phyloP scores from a whole-genome alignment of 2,329 filamentous ascomycete species.

The Ophiosphaerella narmari region DNA sequence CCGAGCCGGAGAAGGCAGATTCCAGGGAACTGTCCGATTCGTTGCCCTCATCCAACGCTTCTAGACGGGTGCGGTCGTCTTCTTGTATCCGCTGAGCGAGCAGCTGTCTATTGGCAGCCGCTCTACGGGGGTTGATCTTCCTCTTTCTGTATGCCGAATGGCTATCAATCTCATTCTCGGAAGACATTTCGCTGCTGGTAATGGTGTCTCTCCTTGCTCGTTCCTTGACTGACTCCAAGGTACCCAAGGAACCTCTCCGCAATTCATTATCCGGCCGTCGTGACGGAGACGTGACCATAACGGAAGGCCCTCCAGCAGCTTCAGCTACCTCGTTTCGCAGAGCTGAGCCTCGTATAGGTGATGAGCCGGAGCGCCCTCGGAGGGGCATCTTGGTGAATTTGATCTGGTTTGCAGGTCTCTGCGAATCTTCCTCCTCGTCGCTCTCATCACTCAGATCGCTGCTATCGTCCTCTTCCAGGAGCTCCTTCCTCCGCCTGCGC shows the following conservation, averaged over 20 bases:
- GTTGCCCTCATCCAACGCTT: constrained; percentile 48
- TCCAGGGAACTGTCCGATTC: constrained; percentile 47
- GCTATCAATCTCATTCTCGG: constrained; percentile 75
- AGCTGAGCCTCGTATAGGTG: constrained; percentile 63
- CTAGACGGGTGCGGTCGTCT: constrained; percentile 47
- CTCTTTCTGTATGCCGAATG: constrained; percentile 66
- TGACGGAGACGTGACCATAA: constrained; percentile 62
- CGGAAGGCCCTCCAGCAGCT: constrained; percentile 56
- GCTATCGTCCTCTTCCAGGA: constrained; percentile 83
- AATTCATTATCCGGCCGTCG: constrained; percentile 45
- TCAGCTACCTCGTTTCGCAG: constrained; percentile 61
- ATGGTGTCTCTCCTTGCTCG: constrained; percentile 74
- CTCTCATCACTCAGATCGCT: constrained; percentile 85
- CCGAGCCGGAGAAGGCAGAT: constrained; percentile 48
- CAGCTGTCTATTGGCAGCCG: constrained; percentile 57
- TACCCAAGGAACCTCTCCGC: constrained; percentile 70
- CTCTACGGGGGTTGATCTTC: constrained; percentile 64
- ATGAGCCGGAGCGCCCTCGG: constrained; percentile 82
- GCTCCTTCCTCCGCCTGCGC: constrained; percentile 70
- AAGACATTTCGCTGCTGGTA: constrained; percentile 82
- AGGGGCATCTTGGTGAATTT: constrained; percentile 97
- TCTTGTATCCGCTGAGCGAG: constrained; percentile 60
- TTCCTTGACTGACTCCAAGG: constrained; percentile 71
- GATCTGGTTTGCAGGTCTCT: constrained; percentile 80
- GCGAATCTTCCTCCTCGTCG: constrained; percentile 71